Evolutionary conservation across 1,139 yeast species (phyloP), one percentile per base, ranked within the genome.

Genomic region (Suhomyces bribrorum): DNA sequence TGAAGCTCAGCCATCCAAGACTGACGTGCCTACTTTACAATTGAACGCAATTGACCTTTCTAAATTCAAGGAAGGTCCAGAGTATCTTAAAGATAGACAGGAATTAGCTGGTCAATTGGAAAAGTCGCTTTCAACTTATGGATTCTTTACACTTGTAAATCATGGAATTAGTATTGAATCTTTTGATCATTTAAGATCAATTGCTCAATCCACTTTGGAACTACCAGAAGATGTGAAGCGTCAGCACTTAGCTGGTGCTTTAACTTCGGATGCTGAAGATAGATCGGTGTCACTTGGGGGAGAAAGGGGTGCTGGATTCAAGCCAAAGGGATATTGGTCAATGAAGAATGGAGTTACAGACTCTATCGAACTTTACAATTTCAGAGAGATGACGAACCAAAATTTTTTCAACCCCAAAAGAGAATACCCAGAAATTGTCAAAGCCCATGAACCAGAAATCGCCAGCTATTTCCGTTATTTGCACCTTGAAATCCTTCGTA

Each of bases 301-400:
- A 9, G 76, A 73, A 43, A 56, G 77, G 33, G 76, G 76, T 8
- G 55, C 59, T 22, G 78, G 78, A 0, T 73, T 58, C 52, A 73
- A 73, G 45, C 79, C 79, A 22, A 62, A 54, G 43, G 73, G 73
- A 0, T 67, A 68, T 42, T 69, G 75, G 77, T 53, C 64, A 24
- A 61, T 70, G 58, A 62, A 67, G 26, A 64, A 69, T 40, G 69
- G 69, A 1, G 65, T 67, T 2, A 54, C 66, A 12, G 78, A 73
- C 37, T 58, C 68, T 9, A 70, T 72, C 39, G 71, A 59, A 34
- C 69, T 63, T 44, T 72, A 65, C 49, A 71, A 71, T 44, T 57
- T 70, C 37, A 58, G 69, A 42, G 64, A 67, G 38, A 53, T 67
- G 41, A 49, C 54, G 15, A 63, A 63, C 18, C 60, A 60, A 32